Conservation (phyloP, 352 stramenopile genomes). For the Phytophthora pistaciae region DNA sequence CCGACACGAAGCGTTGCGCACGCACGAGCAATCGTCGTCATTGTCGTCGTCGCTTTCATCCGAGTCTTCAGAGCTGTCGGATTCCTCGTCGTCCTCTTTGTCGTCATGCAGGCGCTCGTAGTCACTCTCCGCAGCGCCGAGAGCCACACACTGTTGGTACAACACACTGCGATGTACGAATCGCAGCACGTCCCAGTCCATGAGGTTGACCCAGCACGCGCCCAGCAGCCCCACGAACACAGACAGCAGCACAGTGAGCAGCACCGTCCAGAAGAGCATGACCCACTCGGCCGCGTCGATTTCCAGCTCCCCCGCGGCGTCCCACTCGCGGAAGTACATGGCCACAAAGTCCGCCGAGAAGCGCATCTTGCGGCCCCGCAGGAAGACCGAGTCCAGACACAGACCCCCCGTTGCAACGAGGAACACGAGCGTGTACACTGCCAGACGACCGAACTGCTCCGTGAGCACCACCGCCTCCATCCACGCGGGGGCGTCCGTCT, state of each 20-base stretch:
- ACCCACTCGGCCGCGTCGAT: slow-evolving; percentile 54
- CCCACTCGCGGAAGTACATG: slow-evolving; percentile 56
- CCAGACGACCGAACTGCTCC: slow-evolving; percentile 42
- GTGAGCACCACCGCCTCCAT: slow-evolving; percentile 26
- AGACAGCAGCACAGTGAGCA: slow-evolving; percentile 39
- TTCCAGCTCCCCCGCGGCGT: slow-evolving; percentile 50
- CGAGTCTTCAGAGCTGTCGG: slow-evolving; percentile 17
- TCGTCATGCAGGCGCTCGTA: slow-evolving; percentile 30
- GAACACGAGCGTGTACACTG: slow-evolving; percentile 46
- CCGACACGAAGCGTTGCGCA: slow-evolving; percentile 11
- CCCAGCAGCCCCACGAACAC: slow-evolving; percentile 49
- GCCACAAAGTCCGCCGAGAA: slow-evolving; percentile 56
- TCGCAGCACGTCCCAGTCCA: slow-evolving; percentile 61
- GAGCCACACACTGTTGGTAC: slow-evolving; percentile 19
- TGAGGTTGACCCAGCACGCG: slow-evolving; percentile 58
- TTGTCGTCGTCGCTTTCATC: slow-evolving; percentile 31
- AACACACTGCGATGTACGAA: slow-evolving; percentile 34
- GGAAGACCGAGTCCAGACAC: slow-evolving; percentile 52
- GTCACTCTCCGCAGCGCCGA: slow-evolving; percentile 9
- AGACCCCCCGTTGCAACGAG: slow-evolving; percentile 29
- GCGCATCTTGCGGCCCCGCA: slow-evolving; percentile 66
- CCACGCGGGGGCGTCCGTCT: slow-evolving; percentile 18
- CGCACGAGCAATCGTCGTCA: slow-evolving; percentile 22
- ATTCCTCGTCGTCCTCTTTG: slow-evolving; percentile 29
- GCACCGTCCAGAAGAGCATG: slow-evolving; percentile 42